Base-by-base conservation (phyloP, 1,139 yeast species). In the Hyphopichia burtonii region DNA sequence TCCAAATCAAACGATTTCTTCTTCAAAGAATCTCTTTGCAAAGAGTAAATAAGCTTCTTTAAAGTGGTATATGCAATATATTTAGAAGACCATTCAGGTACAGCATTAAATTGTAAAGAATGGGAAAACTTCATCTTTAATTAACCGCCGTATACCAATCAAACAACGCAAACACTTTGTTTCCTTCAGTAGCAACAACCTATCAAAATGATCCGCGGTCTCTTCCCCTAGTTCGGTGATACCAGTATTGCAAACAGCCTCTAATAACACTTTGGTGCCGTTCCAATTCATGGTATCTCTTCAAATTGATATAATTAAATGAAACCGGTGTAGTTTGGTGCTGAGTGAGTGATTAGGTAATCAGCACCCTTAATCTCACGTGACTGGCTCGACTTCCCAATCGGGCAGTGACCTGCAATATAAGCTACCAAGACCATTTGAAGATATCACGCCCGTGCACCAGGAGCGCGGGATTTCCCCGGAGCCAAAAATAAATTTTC, bases 81-180 rank as follows among this genome's bases (percentile, higher is more conserved):
- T 57, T 80, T 79, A 37, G 82, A 81, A 43, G 83, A 78, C 90
- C 90, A 83, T 60, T 83, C 89, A 2, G 90, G 89, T 8, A 83
- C 89, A 36, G 88, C 84, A 55, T 83, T 83, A 53, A 83, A 82
- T 64, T 82, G 86, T 49, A 83, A 65, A 6, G 87, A 82, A 53
- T 82, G 85, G 9, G 88, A 81, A 58, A 83, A 83, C 68, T 83
- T 83, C 90, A 83, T 83, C 3, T 11, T 10, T 11, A 25, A 22
- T 9, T 22, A 22, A 7, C 23, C 6, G 9, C 9, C 9, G 8
- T 22, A 22, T 37, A n/a, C n/a, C n/a, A n/a, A n/a, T n/a, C n/a
- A n/a, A n/a, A n/a, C n/a, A n/a, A n/a, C n/a, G n/a, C n/a, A n/a
- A n/a, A n/a, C n/a, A n/a, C n/a, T n/a, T n/a, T n/a, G n/a, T n/a